Base-by-base conservation (phyloP, 345 rosid species). In the Arabis alpina region DNA sequence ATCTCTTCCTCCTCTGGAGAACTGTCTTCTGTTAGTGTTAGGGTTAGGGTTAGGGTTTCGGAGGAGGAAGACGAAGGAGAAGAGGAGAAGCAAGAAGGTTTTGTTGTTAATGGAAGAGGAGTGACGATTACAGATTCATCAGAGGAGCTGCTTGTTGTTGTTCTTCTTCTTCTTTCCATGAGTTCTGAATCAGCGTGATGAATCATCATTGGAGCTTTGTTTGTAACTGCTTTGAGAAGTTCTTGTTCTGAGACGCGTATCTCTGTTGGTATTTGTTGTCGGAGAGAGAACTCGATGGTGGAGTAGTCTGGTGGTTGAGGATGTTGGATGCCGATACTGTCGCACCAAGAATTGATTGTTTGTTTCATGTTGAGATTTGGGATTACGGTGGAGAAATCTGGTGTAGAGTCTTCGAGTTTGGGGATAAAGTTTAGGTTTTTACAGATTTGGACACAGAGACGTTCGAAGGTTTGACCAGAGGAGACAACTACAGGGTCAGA, bases 391-490 rank as follows among this genome's bases (percentile, higher is more conserved):
- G 87, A 42, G 78, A 93, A 90, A 76, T 90, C 89, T 2, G 92
- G 93, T 0, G 2, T 61, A 6, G 81, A 65, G 30, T 89, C 86
- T 39, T 82, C 84, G 24, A 93, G 74, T 49, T 70, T 54, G 10
- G 96, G 97, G 4, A 56, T 27, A 37, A 83, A 87, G 47, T 76
- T 69, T 9, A 88, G 68, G 58, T 84, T 73, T 7, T 62, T 76
- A 59, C 97, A 93, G 60, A 86, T 87, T 57, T 88, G 83, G 36
- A 93, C 87, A 47, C 81, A 83, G 41, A 79, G 67, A 0, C 92
- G 79, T 57, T 93, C 98, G 60, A 87, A 93, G 48, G 96, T 84
- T 61, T 90, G 98, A 44, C 97, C 98, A 7, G 98, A 82, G 61
- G 93, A 80, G 8, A 93, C 87, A 30, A 90, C 87, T 15, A 90